Evolutionary conservation across 208 protist species (phyloP), one percentile per base, ranked within the genome.

Genomic region (Acanthamoeba divionensis): DNA sequence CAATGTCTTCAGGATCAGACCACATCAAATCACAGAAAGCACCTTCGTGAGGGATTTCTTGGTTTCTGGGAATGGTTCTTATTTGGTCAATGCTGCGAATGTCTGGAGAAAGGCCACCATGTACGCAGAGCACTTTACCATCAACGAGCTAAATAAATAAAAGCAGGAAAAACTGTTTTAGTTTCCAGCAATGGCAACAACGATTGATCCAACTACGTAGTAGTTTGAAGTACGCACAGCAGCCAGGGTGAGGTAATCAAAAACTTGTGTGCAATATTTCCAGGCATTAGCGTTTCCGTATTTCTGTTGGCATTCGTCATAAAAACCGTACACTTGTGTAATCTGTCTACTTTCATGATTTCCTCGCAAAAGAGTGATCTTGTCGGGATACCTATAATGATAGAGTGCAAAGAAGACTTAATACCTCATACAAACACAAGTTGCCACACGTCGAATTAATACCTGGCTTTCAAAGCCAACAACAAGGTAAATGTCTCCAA

Each of bases 1-100:
- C 96, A 55, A 98, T 96, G 41, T 97, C 96, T 69, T 98, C 97
- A 41, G 97, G 97, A 89, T 98, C 97, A 47, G 94, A 97, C 97
- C 97, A 98, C 92, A 98, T 94, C 9, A 98, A 89, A 90, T 97
- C 95, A 75, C 95, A 96, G 80, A 98, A 97, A 54, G 96, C 83
- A 48, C 97, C 97, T 86, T 97, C 96, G 82, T 98, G 96, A 47
- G 97, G 97, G 55, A 98, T 97, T 86, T 98, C 97, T 80, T 96
- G 94, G 33, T 91, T 93, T 66, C 97, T 92, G 24, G 96, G 91
- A 44, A 98, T 97, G 15, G 94, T 91, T 45, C 96, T 85, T 77
- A 98, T 97, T 91, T 98, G 95, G 89, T 98, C 97, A 26, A 98
- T 87, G 7, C 95, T 96, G 45, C 83, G 79, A 48, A 98, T 79